phyloP scores from a whole-genome alignment of 768 basidiomycete genomes.

The Hypsizygus marmoreus region DNA sequence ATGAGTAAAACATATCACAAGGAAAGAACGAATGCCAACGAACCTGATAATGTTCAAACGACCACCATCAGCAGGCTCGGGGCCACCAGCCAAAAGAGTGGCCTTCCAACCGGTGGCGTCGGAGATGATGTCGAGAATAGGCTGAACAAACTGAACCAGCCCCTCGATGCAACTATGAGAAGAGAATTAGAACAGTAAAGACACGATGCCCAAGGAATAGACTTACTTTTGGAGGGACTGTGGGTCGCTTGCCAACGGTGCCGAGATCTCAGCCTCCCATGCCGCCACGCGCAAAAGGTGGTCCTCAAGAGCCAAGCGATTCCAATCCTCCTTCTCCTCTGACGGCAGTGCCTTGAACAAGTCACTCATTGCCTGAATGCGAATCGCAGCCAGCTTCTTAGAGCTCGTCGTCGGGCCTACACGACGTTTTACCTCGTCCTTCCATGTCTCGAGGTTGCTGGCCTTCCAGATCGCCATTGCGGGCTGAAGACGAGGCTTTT shows the following conservation, averaged over 20 bases:
- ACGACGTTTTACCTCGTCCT: not conserved
- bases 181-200: too few species aligned
- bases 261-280: not conserved
- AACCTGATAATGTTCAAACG: conserved; percentile 1
- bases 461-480: not conserved
- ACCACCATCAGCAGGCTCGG: conserved; percentile 4
- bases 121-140: conserved; percentile 13
- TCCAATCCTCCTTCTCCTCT: not conserved
- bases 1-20: not conserved
- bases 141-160: conserved; percentile 4
- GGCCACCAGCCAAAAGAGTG: conserved; percentile 13
- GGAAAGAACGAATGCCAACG: not conserved
- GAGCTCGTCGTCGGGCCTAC: too few species aligned
- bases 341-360: conserved; percentile 1
- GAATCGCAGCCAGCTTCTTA: not conserved
- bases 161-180: conserved; percentile 5
- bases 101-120: conserved; percentile 16
- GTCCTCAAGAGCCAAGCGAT: not conserved
- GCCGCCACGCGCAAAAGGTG: not conserved
- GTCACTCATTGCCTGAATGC: not conserved
- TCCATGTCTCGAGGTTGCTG: not conserved
- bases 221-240: not conserved
- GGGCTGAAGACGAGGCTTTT: not conserved
- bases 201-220: not conserved
- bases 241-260: not conserved